Base-by-base conservation (phyloP, 305 asterid genomes). In the Stenogyne calaminthoides region DNA sequence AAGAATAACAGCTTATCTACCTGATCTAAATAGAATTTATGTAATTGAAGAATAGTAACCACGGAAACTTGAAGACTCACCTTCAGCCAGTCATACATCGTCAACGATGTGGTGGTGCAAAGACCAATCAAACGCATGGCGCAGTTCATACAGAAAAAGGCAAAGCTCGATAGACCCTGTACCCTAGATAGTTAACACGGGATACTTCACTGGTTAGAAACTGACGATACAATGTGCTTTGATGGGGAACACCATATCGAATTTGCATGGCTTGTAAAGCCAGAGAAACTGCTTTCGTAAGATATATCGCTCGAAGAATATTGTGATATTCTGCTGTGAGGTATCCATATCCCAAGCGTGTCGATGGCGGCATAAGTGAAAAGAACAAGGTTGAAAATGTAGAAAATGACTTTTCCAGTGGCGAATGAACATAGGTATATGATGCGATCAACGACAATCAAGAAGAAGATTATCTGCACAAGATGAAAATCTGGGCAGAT, bases 71-170 rank as follows among this genome's bases (percentile, higher is more conserved):
- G 58, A 74, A 60, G 68, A 69, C 83, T 79, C 76, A 95, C 99
- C 98, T 95, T 95, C 82, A 95, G 88, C 99, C 98, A 95, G 84
- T 95, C 99, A 75, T 95, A 95, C 99, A 95, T 95, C 11, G 97
- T 95, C 84, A 95, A 80, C 18, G 99, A 91, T 49, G 98, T 95
- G 14, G 88, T 79, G 7, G 99, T 95, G 88, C 98, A 93, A n/a
- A 14, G 99, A 95, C 99, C 99, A 95, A 82, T 95, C 99, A 81
- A 95, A 97, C 74, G 93, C 98, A 16, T 97, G 88, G 39, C 99
- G 89, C 65, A 95, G 77, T 81, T 95, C 99, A 76, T 95, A 95
- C 32, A 95, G 88, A 86, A 95, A n/a, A 95, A 66, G 98, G 99
- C 69, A 95, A 84, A 75, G 97, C 97, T 59, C 98, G 97, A 84